Conservation (phyloP, 2,329 filamentous ascomycete genomes). For the Ceratocystis huliohia region DNA sequence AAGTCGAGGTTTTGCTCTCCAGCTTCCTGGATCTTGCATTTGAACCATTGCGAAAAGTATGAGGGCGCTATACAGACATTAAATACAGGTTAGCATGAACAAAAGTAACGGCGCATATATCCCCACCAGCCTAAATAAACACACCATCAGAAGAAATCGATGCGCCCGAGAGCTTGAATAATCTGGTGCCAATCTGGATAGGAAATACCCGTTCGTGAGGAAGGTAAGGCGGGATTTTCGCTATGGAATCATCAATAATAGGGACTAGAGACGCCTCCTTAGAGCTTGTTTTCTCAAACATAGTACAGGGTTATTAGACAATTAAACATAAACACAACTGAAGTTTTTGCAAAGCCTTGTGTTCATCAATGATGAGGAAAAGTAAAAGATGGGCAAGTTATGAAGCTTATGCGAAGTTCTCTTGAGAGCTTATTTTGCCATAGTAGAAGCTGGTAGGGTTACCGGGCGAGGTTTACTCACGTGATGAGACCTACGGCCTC, state of each 20-base stretch:
- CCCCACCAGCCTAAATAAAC: background rate
- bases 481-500: background rate
- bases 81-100: background rate
- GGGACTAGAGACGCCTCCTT: background rate
- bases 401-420: background rate
- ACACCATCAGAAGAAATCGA: constrained; percentile 60
- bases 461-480: too few species aligned
- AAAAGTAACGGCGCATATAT: constrained; percentile 16
- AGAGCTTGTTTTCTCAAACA: background rate
- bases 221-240: constrained; percentile 44
- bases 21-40: constrained; percentile 59
- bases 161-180: constrained; percentile 61
- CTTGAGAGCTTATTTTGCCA: background rate
- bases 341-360: too few species aligned
- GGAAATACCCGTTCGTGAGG: constrained; percentile 63
- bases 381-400: background rate
- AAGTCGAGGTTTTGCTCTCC: constrained; percentile 41
- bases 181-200: constrained; percentile 58
- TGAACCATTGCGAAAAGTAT: constrained; percentile 91
- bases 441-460: background rate
- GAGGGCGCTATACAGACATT: constrained; percentile 55
- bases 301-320: background rate
- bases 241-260: constrained; percentile 24
- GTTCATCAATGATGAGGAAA: background rate
- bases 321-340: background rate